Evolutionary conservation across 2,329 filamentous ascomycete genomes (phyloP), one percentile per base, ranked within the genome.

Genomic region (Aspergillus persii): DNA sequence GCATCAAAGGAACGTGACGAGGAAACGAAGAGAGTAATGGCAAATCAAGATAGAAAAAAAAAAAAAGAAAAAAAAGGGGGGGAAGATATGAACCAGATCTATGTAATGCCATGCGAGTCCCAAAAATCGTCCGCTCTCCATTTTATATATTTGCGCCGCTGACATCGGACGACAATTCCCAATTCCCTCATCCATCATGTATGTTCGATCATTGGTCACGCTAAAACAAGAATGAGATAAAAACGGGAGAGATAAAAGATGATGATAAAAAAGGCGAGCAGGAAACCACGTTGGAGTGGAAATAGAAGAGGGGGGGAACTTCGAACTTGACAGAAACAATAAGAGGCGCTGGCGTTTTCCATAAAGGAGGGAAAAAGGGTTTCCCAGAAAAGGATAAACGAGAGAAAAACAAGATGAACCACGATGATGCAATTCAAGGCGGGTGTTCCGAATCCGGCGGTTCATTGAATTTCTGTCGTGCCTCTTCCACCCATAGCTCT

Each of bases 401-500:
- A 39, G 18, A 54, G 46, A 59, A 30, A 60, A 36, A 29, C 48
- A 12, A 41, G 4, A 41, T n/a, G 36, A 54, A 56, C 44, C 29
- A 18, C 26, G 58, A 51, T 44, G 53, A 57, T 53, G 53, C 55
- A 53, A 56, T 69, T 74, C 68, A 75, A 63, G 70, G 65, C 46
- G 72, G 69, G 62, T 74, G 68, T 61, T 75, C 73, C 54, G 74
- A 71, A 49, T 74, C 69, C 65, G 74, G 69, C 60, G 73, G 72
- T 66, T 79, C 74, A 61, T 74, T 74, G 61, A 80, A 79, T 69
- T 86, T 86, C 56, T 80, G 79, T 62, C 77, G 80, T 58, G 83
- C 83, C 69, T 89, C 86, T 73, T 91, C 88, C 57, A 90, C 82
- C 87, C 87, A 90, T 58, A 87, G 80, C 71, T 90, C 88, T 68